Base-by-base conservation (phyloP, 345 rosid species). In the Salix purpurea region DNA sequence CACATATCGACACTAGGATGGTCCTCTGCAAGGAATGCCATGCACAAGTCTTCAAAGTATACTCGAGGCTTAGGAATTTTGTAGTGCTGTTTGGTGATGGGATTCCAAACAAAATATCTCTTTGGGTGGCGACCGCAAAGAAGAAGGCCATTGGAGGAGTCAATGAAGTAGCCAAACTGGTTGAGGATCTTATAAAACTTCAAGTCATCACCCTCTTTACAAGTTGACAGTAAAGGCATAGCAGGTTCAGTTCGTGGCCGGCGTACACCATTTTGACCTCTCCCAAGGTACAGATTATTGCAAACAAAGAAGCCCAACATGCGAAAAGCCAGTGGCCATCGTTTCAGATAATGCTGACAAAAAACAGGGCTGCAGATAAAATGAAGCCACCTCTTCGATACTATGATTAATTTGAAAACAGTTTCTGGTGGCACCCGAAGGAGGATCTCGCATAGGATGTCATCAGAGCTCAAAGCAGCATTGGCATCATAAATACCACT, bases 101-200 rank as follows among this genome's bases (percentile, higher is more conserved):
- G 88, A 85, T 90, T 86, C 88, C 88, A 90, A 69, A 89, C 76
- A 86, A 71, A 87, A 79, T 90, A 90, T 70, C 87, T 73, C 80
- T 85, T 90, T 8, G 94, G 92, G 80, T 90, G 92, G 19, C 94
- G 86, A 58, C 94, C 94, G 69, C 92, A 88, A 21, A 90, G 90
- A 76, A 90, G 84, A 79, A 86, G 60, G 26, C 94, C 92, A 21
- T 86, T 82, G 23, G 87, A 83, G 42, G 92, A 87, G 81, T 90
- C 94, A 7, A 90, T 87, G 74, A 88, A 89, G 84, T 88, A 90
- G 19, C 92, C 94, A 66, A 89, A 83, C 71, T 74, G 79, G 14
- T 86, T 87, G 23, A 89, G 83, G 48, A 75, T 42, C 80, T 86
- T 86, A 24, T 91, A 89, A 42, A 72, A 74, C 65, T 84, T 85